Evolutionary conservation across 2,329 filamentous ascomycete genomes (phyloP).

Genomic region (Epichloe baconii): DNA sequence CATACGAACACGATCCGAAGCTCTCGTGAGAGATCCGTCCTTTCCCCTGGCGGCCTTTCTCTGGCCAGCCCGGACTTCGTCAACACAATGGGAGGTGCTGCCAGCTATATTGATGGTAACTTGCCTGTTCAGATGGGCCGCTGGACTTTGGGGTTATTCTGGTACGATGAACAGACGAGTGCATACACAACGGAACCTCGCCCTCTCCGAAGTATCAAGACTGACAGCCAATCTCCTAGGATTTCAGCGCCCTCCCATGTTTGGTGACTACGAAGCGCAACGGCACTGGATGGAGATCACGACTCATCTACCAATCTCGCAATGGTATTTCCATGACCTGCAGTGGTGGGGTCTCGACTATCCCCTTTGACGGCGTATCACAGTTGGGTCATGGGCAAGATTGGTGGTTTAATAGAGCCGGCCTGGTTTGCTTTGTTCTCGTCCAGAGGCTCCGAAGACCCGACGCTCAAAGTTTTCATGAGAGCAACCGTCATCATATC

Average conservation of each 20-base stretch:
- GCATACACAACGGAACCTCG: not conserved
- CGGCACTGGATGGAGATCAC: conserved; percentile 99
- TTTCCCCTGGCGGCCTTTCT: conserved; percentile 91
- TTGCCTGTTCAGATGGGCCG: conserved; percentile 88
- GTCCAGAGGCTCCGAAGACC: conserved; percentile 71
- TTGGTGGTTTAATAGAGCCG: conserved; percentile 67
- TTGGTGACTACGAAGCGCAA: conserved; percentile 95
- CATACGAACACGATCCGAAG: conserved; percentile 21
- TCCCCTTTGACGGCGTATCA: conserved; percentile 96
- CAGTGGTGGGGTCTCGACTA: conserved; percentile 98
- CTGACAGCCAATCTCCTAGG: conserved; percentile 34
- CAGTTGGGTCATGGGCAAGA: conserved; percentile 84
- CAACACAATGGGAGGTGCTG: conserved; percentile 84
- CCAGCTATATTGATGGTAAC: conserved; percentile 78
- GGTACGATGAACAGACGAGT: conserved; percentile 34
- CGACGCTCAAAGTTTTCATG: conserved; percentile 86
- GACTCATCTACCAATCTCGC: conserved; percentile 71
- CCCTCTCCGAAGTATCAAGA: not conserved
- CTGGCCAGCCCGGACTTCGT: conserved; percentile 74
- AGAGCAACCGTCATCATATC: conserved; percentile 80
- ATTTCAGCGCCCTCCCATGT: conserved; percentile 72
- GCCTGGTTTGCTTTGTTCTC: conserved; percentile 77
- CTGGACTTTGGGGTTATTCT: conserved; percentile 89
- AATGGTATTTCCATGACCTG: conserved; percentile 97
- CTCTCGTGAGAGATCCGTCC: conserved; percentile 47